phyloP scores from a whole-genome alignment of 768 basidiomycete species.

The Suillus hirtellus region DNA sequence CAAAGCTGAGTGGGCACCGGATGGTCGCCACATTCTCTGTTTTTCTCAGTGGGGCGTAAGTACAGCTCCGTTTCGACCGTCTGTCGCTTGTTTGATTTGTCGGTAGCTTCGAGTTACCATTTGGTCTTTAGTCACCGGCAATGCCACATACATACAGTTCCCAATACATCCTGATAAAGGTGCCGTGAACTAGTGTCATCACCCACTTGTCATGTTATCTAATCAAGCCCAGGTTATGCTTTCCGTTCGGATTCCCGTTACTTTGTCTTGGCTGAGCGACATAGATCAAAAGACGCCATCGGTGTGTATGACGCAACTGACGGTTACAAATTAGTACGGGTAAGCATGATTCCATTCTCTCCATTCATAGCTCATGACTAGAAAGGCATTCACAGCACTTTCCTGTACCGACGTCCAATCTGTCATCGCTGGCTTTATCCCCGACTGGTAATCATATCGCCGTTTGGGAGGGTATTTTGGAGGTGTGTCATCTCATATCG shows the following conservation, averaged over 20 bases:
- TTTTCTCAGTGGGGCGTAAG: conserved; percentile 95
- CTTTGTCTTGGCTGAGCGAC: conserved; percentile 83
- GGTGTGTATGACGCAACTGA: conserved; percentile 80
- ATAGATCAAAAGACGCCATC: conserved; percentile 85
- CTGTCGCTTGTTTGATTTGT: conserved; percentile 9
- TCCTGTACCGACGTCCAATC: conserved; percentile 69
- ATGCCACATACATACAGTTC: conserved; percentile 82
- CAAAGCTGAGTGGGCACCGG: conserved; percentile 89
- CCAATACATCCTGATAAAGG: conserved; percentile 82
- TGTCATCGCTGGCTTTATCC: conserved; percentile 73
- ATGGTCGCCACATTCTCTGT: conserved; percentile 79
- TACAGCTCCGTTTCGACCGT: conserved; percentile 19
- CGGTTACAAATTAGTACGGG: conserved; percentile 71
- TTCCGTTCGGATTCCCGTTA: conserved; percentile 83
- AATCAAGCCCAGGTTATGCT: conserved; percentile 56
- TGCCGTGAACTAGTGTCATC: conserved; percentile 25
- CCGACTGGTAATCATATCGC: conserved; percentile 76
- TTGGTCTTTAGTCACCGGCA: conserved; percentile 78
- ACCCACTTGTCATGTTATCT: neutral
- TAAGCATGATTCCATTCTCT: conserved; percentile 28
- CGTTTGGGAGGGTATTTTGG: conserved; percentile 83
- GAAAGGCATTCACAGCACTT: conserved; percentile 63
- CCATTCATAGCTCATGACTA: conserved; percentile 21
- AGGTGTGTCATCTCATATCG: conserved; percentile 50
- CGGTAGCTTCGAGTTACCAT: conserved; percentile 79